Conservation (phyloP, 345 rosid species). For the Xanthoceras sorbifolium region DNA sequence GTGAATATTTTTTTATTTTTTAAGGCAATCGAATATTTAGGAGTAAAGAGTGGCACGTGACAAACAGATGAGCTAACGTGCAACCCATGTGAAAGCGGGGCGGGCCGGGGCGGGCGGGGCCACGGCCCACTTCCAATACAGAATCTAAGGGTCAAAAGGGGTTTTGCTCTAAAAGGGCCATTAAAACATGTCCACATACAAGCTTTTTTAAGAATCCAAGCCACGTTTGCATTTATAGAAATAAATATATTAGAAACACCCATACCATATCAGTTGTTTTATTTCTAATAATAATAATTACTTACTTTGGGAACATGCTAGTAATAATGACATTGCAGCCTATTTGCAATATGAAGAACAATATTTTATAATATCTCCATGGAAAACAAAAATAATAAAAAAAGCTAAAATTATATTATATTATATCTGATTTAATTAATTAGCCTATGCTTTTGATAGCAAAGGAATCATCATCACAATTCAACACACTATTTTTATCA, state of each 20-base stretch:
- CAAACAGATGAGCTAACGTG: constrained; percentile 42
- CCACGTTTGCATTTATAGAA: constrained; percentile 11
- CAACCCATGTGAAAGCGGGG: constrained; percentile 55
- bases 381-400: neutral
- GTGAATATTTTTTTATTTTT: constrained; percentile 4
- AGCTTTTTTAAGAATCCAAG: constrained; percentile 14
- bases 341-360: neutral
- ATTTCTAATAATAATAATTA: no score
- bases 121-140: constrained; percentile 41
- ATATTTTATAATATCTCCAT: constrained; percentile 19
- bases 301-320: constrained; percentile 37
- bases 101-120: constrained; percentile 27
- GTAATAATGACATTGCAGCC: constrained; percentile 32
- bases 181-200: constrained; percentile 34
- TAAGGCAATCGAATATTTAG: constrained; percentile 27
- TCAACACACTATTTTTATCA: constrained; percentile 51
- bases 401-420: constrained; percentile 19
- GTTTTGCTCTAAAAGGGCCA: constrained; percentile 3
- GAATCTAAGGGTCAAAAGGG: constrained; percentile 28
- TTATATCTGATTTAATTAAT: constrained; percentile 26
- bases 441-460: constrained; percentile 41
- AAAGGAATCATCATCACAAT: constrained; percentile 49
- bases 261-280: constrained; percentile 18
- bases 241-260: neutral
- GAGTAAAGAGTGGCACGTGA: constrained; percentile 71